Evolutionary conservation across 1,139 yeast species (phyloP).

Genomic region (Entelexis paramagnoliae): DNA sequence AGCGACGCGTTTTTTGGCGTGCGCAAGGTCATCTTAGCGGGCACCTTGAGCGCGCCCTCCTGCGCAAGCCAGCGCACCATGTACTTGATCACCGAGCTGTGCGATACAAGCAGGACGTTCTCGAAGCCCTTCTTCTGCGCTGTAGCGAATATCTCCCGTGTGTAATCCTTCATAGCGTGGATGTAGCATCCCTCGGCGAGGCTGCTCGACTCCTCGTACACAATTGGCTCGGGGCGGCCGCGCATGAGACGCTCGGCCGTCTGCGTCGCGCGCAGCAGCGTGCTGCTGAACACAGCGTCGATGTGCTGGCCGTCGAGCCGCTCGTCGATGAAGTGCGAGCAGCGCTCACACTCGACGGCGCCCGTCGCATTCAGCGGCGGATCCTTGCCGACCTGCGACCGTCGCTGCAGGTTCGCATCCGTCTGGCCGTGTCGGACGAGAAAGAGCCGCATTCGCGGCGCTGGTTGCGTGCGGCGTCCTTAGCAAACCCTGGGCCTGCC

Average conservation of each 20-base stretch:
- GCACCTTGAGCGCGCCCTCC: background rate
- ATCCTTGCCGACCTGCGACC: constrained; percentile 1
- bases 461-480: too few species aligned
- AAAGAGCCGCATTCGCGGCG: constrained; percentile 3
- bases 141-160: background rate
- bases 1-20: constrained; percentile 5
- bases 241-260: constrained; percentile 2
- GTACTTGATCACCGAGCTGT: constrained; percentile 11
- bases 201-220: background rate
- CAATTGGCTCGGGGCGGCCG: background rate
- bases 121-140: background rate
- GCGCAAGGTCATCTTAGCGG: background rate
- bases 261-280: background rate
- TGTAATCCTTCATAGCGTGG: background rate
- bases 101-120: constrained; percentile 9
- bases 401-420: background rate
- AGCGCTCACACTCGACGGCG: background rate
- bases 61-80: constrained; percentile 7
- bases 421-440: constrained; percentile 14
- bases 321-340: background rate
- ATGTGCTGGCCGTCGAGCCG: background rate
- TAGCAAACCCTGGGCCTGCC: too few species aligned
- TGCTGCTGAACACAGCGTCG: constrained; percentile 11
- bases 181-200: constrained; percentile 9
- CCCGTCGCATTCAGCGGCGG: constrained; percentile 13